Conservation (phyloP, 2,329 filamentous ascomycete genomes). For the Penicillium occitanis region DNA sequence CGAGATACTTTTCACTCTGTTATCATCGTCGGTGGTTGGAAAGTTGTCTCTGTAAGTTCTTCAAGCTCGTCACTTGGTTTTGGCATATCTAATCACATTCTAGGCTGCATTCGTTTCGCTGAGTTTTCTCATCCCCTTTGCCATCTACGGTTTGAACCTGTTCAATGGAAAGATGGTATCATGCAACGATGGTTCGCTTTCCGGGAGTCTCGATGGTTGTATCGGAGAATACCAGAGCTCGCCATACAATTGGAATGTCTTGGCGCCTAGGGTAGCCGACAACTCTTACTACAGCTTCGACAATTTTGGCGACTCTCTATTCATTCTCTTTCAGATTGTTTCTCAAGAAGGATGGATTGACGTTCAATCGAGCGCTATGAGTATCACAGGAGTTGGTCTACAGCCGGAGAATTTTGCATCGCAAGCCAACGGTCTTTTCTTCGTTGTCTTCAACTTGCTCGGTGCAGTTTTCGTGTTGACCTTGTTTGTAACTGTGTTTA, state of each 20-base stretch:
- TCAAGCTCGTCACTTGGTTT: neutral
- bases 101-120: slow-evolving; percentile 86
- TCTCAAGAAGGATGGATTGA: slow-evolving; percentile 98
- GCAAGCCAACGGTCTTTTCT: slow-evolving; percentile 88
- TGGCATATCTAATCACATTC: slow-evolving; percentile 24
- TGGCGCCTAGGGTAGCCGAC: slow-evolving; percentile 75
- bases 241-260: slow-evolving; percentile 80
- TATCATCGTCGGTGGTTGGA: slow-evolving; percentile 91
- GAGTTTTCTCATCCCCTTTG: slow-evolving; percentile 91
- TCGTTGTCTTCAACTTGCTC: slow-evolving; percentile 93
- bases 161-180: slow-evolving; percentile 77
- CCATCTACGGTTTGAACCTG: slow-evolving; percentile 90
- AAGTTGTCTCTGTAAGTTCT: slow-evolving; percentile 72
- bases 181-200: slow-evolving; percentile 72
- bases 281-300: slow-evolving; percentile 93
- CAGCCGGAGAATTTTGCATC: slow-evolving; percentile 70
- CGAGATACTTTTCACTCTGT: slow-evolving; percentile 95
- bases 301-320: slow-evolving; percentile 87
- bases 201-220: slow-evolving; percentile 65
- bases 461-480: slow-evolving; percentile 96
- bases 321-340: slow-evolving; percentile 97
- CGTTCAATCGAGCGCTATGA: slow-evolving; percentile 81
- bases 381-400: slow-evolving; percentile 71
- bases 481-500: slow-evolving; percentile 97
- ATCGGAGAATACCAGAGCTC: slow-evolving; percentile 76